Conservation (phyloP, 257 asterid genomes). For the Linaria vulgaris region DNA sequence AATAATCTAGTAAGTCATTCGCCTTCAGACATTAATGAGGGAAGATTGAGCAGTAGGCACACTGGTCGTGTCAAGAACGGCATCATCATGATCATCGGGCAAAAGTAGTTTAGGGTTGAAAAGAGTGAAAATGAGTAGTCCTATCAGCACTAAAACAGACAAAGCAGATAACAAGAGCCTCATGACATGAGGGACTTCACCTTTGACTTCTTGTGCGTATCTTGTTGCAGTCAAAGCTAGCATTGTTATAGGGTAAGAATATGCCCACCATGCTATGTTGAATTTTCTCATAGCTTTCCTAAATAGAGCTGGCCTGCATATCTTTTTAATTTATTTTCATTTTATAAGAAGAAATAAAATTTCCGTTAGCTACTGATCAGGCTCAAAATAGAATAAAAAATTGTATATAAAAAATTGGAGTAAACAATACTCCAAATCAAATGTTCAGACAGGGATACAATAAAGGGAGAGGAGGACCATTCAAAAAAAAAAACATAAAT, state of each 20-base stretch:
- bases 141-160: conserved; percentile 41
- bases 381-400: too few species aligned
- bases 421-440: too few species aligned
- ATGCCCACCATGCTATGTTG: conserved; percentile 73
- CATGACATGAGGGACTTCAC: conserved; percentile 38
- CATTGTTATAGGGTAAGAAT: conserved; percentile 55
- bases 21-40: not conserved
- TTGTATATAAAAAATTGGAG: too few species aligned
- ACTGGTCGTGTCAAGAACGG: conserved; percentile 17
- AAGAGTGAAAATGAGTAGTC: conserved; percentile 38
- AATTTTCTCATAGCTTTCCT: conserved; percentile 63
- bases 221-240: conserved; percentile 52
- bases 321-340: conserved; percentile 35
- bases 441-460: too few species aligned
- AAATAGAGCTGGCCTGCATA: conserved; percentile 61
- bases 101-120: conserved; percentile 40
- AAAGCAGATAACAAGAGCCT: conserved; percentile 37
- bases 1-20: not conserved
- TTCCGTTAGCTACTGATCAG: too few species aligned
- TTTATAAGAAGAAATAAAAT: not conserved
- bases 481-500: too few species aligned
- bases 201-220: conserved; percentile 53
- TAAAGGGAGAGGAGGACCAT: too few species aligned
- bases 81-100: conserved; percentile 35
- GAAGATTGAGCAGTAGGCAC: conserved; percentile 23